Evolutionary conservation across 164 flowering plant genomes (phyloP).

Genomic region (Saururus chinensis): DNA sequence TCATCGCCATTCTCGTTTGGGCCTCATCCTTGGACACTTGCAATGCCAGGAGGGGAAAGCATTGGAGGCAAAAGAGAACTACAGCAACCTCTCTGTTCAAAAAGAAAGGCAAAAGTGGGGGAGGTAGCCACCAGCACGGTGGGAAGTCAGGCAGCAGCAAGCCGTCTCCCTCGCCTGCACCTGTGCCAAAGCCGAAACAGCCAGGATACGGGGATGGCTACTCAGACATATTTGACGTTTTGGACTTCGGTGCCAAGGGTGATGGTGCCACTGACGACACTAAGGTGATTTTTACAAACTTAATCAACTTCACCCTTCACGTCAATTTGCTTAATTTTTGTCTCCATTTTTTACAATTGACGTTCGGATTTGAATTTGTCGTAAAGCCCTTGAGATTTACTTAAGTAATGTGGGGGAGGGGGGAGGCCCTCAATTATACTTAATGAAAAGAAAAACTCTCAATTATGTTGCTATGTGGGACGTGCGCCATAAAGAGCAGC

Average conservation of each 20-base stretch:
- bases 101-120: constrained; percentile 60
- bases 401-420: too few species aligned
- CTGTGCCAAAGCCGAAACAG: constrained; percentile 9
- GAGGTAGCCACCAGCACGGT: constrained; percentile 16
- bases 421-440: too few species aligned
- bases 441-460: too few species aligned
- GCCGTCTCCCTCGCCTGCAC: constrained; percentile 10
- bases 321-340: neutral
- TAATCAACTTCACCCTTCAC: neutral
- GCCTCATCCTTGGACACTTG: constrained; percentile 42
- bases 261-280: constrained; percentile 80
- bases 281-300: constrained; percentile 35
- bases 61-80: constrained; percentile 54
- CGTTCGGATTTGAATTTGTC: too few species aligned
- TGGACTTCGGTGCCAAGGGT: constrained; percentile 84
- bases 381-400: too few species aligned
- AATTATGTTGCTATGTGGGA: too few species aligned
- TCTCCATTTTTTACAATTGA: too few species aligned
- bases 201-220: constrained; percentile 20
- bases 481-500: too few species aligned
- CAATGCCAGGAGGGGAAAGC: constrained; percentile 69
- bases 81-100: constrained; percentile 37
- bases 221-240: constrained; percentile 37
- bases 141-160: constrained; percentile 20
- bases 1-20: constrained; percentile 44